Evolutionary conservation across 495 filamentous ascomycete genomes (phyloP).

Genomic region (Podospora anserina): DNA sequence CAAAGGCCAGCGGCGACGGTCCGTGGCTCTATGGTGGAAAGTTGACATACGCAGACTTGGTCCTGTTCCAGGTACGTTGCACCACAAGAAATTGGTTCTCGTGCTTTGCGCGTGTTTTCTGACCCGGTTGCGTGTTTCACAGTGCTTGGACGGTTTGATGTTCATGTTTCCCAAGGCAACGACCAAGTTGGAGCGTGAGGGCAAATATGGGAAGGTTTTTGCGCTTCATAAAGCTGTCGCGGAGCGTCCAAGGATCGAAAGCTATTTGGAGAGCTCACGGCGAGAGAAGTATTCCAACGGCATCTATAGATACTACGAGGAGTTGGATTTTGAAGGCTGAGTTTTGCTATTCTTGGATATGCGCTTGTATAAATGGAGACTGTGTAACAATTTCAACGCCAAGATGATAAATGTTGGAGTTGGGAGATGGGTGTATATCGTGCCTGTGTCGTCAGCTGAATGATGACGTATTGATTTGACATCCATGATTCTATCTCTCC

Average conservation of each 20-base stretch:
- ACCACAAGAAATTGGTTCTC: background rate
- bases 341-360: background rate
- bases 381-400: background rate
- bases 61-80: slow-evolving; percentile 58
- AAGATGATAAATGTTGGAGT: background rate
- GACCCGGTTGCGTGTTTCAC: background rate
- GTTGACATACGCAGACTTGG: slow-evolving; percentile 64
- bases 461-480: slow-evolving; percentile 9
- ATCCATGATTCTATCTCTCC: background rate
- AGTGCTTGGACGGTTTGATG: slow-evolving; percentile 49
- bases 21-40: slow-evolving; percentile 57
- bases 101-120: background rate
- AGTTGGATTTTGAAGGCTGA: slow-evolving; percentile 49
- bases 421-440: background rate
- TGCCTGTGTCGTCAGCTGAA: background rate
- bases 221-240: slow-evolving; percentile 54
- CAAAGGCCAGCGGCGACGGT: slow-evolving; percentile 52
- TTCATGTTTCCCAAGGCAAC: slow-evolving; percentile 64
- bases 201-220: slow-evolving; percentile 52
- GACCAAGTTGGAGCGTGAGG: slow-evolving; percentile 40
- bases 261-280: slow-evolving; percentile 58
- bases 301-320: slow-evolving; percentile 61
- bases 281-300: slow-evolving; percentile 52
- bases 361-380: too few species aligned
- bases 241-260: slow-evolving; percentile 51